phyloP scores from a whole-genome alignment of 129 eudicot species.

The Cynara cardunculus region DNA sequence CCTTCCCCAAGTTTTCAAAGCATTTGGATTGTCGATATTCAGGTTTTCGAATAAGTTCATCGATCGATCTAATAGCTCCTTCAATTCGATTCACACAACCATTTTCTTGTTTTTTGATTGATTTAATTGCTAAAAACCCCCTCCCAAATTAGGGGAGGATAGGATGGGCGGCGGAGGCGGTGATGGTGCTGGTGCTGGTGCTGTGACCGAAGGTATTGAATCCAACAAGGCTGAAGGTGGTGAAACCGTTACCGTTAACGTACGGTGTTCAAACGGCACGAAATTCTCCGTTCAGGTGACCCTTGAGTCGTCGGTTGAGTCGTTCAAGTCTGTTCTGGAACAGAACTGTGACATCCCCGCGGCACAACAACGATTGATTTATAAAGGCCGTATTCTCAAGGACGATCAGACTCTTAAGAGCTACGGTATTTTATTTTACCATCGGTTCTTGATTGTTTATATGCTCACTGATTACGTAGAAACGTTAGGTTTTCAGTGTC shows the following conservation, averaged over 20 bases:
- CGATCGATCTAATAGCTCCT: constrained; percentile 7
- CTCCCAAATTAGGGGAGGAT: not conserved
- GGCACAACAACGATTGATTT: constrained; percentile 65
- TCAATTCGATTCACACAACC: constrained; percentile 17
- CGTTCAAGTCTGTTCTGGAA: constrained; percentile 52
- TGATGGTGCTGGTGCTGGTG: constrained; percentile 29
- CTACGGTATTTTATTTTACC: constrained; percentile 43
- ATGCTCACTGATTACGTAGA: not conserved
- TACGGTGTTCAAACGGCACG: constrained; percentile 59
- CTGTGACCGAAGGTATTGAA: constrained; percentile 14
- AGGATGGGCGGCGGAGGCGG: constrained; percentile 39
- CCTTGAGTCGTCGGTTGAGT: constrained; percentile 50
- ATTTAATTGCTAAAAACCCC: not conserved
- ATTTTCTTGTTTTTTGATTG: not conserved
- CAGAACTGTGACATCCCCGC: constrained; percentile 56
- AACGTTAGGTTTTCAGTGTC: constrained; percentile 5
- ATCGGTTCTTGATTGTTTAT: not conserved
- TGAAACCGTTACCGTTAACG: constrained; percentile 45
- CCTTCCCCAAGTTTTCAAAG: constrained; percentile 34
- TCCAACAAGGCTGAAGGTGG: constrained; percentile 23
- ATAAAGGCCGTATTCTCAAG: constrained; percentile 75
- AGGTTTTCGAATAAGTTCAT: constrained; percentile 16
- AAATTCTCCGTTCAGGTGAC: constrained; percentile 52
- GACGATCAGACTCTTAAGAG: constrained; percentile 68
- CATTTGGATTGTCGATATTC: not conserved